A percentile compares a stretch with the other conserved stretches of the same genome.
These are phyloP conservation scores for Strobilomyces dryophilus DNA, from an alignment of 768 basidiomycete species.

Conservation along the genomic window DNA sequence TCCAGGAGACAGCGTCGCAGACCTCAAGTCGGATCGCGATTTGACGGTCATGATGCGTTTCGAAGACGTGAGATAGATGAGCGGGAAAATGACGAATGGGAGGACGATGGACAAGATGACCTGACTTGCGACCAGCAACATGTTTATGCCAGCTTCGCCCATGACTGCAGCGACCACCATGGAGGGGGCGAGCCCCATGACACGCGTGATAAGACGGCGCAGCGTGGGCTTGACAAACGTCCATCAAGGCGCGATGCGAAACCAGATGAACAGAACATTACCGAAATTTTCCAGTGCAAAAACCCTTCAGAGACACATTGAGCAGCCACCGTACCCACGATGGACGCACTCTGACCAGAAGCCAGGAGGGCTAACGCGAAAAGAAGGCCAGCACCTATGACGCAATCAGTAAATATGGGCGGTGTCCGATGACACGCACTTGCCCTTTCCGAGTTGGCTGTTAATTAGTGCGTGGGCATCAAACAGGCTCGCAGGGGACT, in stretches of 20 bases:
- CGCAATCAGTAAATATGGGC: slow-evolving; percentile 1
- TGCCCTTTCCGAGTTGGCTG: slow-evolving; percentile 63
- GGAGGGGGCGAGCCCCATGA: slow-evolving; percentile 79
- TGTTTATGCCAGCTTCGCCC: slow-evolving; percentile 66
- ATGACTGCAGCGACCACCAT: slow-evolving; percentile 71
- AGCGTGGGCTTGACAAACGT: slow-evolving; percentile 51
- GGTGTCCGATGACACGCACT: slow-evolving; percentile 13
- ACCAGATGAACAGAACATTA: slow-evolving; percentile 27
- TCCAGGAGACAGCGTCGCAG: background rate
- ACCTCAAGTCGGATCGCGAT: slow-evolving; percentile 3
- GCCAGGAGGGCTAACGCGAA: slow-evolving; percentile 86
- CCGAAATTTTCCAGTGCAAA: slow-evolving; percentile 80
- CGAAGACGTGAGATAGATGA: slow-evolving; percentile 67
- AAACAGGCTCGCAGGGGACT: slow-evolving; percentile 67
- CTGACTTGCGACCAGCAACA: slow-evolving; percentile 82
- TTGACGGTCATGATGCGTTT: slow-evolving; percentile 67
- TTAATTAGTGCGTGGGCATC: slow-evolving; percentile 77
- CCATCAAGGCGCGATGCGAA: slow-evolving; percentile 25
- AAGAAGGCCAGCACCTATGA: slow-evolving; percentile 69
- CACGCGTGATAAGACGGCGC: slow-evolving; percentile 78
- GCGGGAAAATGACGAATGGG: slow-evolving; percentile 81
- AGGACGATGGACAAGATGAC: slow-evolving; percentile 80
- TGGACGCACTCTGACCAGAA: slow-evolving; percentile 84
- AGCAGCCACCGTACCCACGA: slow-evolving; percentile 87
- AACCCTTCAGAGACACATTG: slow-evolving; percentile 92